These are phyloP conservation scores for Penicillium atrosanguineum DNA, from an alignment of 495 filamentous ascomycete species.

Conservation along the genomic window DNA sequence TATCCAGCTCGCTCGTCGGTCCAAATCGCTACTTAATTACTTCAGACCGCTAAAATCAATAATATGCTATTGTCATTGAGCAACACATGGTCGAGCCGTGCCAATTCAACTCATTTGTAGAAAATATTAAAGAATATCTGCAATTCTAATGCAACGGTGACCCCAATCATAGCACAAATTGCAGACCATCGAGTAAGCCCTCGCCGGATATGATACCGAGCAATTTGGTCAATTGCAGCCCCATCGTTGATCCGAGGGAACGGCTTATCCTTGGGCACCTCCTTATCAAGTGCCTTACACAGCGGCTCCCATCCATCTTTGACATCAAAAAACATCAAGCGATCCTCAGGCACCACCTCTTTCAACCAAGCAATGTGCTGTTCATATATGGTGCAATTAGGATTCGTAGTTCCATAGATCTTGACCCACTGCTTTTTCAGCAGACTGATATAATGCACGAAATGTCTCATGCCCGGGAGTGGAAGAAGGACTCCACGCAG, in stretches of 20 bases:
- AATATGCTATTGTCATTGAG: too few species aligned
- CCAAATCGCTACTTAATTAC: too few species aligned
- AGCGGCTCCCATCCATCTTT: conserved; percentile 50
- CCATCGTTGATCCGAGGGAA: conserved; percentile 42
- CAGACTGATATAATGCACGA: conserved; percentile 10
- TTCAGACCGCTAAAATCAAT: too few species aligned
- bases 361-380: conserved; percentile 32
- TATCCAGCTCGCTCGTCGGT: too few species aligned
- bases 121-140: too few species aligned
- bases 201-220: conserved; percentile 16
- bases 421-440: conserved; percentile 12
- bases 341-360: conserved; percentile 38
- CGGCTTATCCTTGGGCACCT: conserved; percentile 28
- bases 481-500: conserved; percentile 12
- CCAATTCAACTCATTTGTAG: too few species aligned
- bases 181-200: conserved; percentile 21
- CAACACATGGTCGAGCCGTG: too few species aligned
- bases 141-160: neutral
- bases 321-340: conserved; percentile 44
- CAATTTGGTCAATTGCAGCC: conserved; percentile 16
- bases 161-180: conserved; percentile 8
- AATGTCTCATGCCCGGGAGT: conserved; percentile 13
- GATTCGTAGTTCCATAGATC: conserved; percentile 7
- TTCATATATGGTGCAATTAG: conserved; percentile 9
- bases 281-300: conserved; percentile 44